Evolutionary conservation across 257 asterid species (phyloP), one percentile per base, ranked within the genome.

Genomic region (Nicotiana tabacum): DNA sequence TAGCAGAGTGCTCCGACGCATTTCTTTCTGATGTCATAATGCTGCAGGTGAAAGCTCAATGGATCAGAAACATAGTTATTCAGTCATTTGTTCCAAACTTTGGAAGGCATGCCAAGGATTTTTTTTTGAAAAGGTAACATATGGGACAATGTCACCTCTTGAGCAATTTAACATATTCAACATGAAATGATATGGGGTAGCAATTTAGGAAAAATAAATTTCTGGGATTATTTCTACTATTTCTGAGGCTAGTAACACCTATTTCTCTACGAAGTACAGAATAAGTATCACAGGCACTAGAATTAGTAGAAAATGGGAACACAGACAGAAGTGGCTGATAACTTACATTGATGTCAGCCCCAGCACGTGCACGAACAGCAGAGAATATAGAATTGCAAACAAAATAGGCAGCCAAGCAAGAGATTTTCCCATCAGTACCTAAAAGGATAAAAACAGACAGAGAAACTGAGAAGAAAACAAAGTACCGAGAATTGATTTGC

Each of bases 351-450:
- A 95, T 78, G 72, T 83, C 91, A 32, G 2, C 17, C 46, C 94
- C 97, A 69, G 93, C 98, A 72, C 82, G 92, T 46, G 90, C 78
- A 18, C 94, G 35, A 56, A 95, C 88, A 81, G 95, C 90, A 62
- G 51, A 83, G 90, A 95, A 95, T 69, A 95, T 88, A 16, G 91
- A 83, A 86, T 90, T 90, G 89, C 99, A 95, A 83, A 90, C 93
- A 77, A 92, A 66, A 84, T 91, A 95, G 77, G 99, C 91, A 7
- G 99, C 99, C 92, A 92, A 77, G 87, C 99, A 95, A 85, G 98
- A 89, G 80, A 90, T 3, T 2, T 94, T 93, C 84, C 99, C 98
- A 64, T 92, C 91, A 83, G 97, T 95, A 76, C 99, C 99, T 95
- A 94, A 39, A 86, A 82, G 83, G 72, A 62, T 39, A 66, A 51